phyloP scores from a whole-genome alignment of 2,329 filamentous ascomycete genomes.

The Botrytis deweyae region DNA sequence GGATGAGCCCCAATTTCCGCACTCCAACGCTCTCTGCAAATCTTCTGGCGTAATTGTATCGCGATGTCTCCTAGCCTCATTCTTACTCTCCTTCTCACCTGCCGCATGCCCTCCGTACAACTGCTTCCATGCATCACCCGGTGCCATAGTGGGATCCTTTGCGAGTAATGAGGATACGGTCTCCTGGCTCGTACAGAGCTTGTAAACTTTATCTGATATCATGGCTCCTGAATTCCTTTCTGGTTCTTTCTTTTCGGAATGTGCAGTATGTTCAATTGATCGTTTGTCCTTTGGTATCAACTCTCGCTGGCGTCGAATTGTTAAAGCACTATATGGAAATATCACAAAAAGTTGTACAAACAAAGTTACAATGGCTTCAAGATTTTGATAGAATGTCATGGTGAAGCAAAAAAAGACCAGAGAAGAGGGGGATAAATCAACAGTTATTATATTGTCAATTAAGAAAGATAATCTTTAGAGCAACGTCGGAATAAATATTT shows the following conservation, averaged over 20 bases:
- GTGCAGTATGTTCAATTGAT: constrained; percentile 3
- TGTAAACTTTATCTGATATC: constrained; percentile 49
- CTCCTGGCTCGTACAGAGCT: constrained; percentile 51
- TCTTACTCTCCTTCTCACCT: constrained; percentile 29
- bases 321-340: constrained; percentile 38
- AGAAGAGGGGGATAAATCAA: not conserved
- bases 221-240: constrained; percentile 29
- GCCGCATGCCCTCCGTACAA: constrained; percentile 47
- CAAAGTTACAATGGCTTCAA: constrained; percentile 27
- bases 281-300: constrained; percentile 2
- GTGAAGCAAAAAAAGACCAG: constrained; percentile 1
- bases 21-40: constrained; percentile 54
- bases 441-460: not conserved
- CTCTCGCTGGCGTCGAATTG: constrained; percentile 33
- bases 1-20: constrained; percentile 65
- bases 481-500: not conserved
- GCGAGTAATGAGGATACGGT: constrained; percentile 61
- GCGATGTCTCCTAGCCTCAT: constrained; percentile 29
- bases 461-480: not conserved
- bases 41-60: constrained; percentile 41
- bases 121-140: constrained; percentile 54
- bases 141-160: constrained; percentile 51
- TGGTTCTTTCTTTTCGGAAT: not conserved
- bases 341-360: constrained; percentile 38
- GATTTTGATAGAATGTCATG: constrained; percentile 24